A percentile compares a stretch with the other conserved stretches of the same genome.
Evolutionary conservation across 805 yeast species (phyloP).

Genomic region (Schwanniomyces pseudopolymorphus): DNA sequence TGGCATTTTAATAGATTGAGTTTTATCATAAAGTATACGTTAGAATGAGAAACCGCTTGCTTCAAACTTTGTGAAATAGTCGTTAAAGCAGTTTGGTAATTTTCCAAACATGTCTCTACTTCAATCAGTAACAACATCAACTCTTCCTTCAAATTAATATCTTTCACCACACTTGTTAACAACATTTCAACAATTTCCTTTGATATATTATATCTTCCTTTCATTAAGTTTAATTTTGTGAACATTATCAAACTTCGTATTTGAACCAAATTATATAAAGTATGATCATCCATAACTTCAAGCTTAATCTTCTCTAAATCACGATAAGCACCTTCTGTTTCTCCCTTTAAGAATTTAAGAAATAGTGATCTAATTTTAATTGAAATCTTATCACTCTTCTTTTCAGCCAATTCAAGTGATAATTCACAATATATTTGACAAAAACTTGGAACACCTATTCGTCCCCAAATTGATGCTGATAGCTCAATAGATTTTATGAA

Average conservation of each 20-base stretch:
- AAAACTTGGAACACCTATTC: constrained; percentile 49
- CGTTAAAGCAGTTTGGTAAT: constrained; percentile 26
- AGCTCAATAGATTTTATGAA: constrained; percentile 49
- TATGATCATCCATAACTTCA: constrained; percentile 24
- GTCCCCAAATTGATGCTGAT: constrained; percentile 48
- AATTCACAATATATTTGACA: constrained; percentile 49
- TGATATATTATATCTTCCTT: constrained; percentile 36
- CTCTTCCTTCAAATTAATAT: constrained; percentile 30
- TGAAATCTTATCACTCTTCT: constrained; percentile 39
- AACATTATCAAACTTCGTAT: constrained; percentile 39
- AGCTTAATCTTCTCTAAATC: constrained; percentile 31
- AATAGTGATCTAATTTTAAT: constrained; percentile 40
- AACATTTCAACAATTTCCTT: constrained; percentile 31
- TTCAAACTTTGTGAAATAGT: constrained; percentile 20
- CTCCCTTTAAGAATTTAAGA: constrained; percentile 36
- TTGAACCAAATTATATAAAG: constrained; percentile 43
- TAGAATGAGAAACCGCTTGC: constrained; percentile 19
- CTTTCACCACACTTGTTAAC: constrained; percentile 27
- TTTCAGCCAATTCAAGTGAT: constrained; percentile 41
- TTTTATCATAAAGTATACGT: constrained; percentile 45
- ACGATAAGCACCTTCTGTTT: constrained; percentile 38
- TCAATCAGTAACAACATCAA: constrained; percentile 24
- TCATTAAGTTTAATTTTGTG: constrained; percentile 34
- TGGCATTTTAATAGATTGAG: constrained; percentile 48
- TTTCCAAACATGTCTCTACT: constrained; percentile 30